phyloP scores from a whole-genome alignment of 192 early-diverging fungal genomes.

The Podila epicladia region DNA sequence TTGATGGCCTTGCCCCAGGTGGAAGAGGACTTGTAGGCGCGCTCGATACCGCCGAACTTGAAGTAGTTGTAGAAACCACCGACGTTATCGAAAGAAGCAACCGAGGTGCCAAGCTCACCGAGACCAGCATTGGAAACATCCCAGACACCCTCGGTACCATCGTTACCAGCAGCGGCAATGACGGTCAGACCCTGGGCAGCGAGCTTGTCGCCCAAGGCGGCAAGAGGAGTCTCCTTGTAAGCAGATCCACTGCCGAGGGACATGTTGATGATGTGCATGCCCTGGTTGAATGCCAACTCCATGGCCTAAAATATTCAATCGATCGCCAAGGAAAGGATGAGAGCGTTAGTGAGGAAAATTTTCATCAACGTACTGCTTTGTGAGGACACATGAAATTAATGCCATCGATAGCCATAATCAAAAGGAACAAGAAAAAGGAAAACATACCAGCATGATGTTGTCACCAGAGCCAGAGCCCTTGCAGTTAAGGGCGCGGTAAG shows the following conservation, averaged over 20 bases:
- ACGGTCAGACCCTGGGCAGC: slow-evolving; percentile 64
- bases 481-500: slow-evolving; percentile 73
- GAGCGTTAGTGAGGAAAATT: background rate
- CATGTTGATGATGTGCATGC: slow-evolving; percentile 74
- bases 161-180: slow-evolving; percentile 79
- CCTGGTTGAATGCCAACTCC: slow-evolving; percentile 73
- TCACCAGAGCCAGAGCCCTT: slow-evolving; percentile 55
- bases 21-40: slow-evolving; percentile 22
- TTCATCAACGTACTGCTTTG: background rate
- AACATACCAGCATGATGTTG: slow-evolving; percentile 60
- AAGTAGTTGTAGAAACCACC: slow-evolving; percentile 19
- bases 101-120: slow-evolving; percentile 6
- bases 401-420: slow-evolving; percentile 26
- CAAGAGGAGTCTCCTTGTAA: slow-evolving; percentile 62
- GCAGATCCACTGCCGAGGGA: slow-evolving; percentile 66
- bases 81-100: slow-evolving; percentile 20
- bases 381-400: slow-evolving; percentile 14
- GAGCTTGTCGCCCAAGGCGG: slow-evolving; percentile 57
- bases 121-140: slow-evolving; percentile 23
- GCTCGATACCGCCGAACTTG: slow-evolving; percentile 18
- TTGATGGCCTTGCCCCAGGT: slow-evolving; percentile 35
- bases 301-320: slow-evolving; percentile 52
- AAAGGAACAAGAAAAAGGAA: background rate
- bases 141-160: slow-evolving; percentile 62
- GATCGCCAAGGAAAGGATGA: background rate